phyloP scores from a whole-genome alignment of 345 rosid species.

The Limnanthes douglasii region DNA sequence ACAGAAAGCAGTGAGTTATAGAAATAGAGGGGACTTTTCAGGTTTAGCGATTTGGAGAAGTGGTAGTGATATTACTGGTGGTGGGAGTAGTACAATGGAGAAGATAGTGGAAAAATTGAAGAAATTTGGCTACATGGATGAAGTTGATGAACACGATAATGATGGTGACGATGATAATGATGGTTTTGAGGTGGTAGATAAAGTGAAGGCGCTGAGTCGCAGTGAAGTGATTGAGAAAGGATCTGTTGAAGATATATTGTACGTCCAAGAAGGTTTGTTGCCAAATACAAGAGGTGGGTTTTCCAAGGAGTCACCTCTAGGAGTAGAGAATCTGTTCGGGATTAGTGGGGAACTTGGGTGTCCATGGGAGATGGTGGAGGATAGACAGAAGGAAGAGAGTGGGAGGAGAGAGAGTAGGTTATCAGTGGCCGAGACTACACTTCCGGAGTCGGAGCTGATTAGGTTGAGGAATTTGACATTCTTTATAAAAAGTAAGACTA shows the following conservation, averaged over 20 bases:
- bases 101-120: constrained; percentile 72
- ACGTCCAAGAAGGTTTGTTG: constrained; percentile 47
- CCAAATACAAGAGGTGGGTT: constrained; percentile 56
- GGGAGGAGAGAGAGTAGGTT: constrained; percentile 44
- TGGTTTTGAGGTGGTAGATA: too few species aligned
- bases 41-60: constrained; percentile 15
- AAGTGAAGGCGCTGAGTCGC: too few species aligned
- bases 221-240: constrained; percentile 60
- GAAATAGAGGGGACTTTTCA: constrained; percentile 17
- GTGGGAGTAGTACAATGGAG: constrained; percentile 53
- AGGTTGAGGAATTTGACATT: constrained; percentile 70
- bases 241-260: constrained; percentile 57
- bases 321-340: constrained; percentile 19
- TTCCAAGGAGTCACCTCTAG: constrained; percentile 31
- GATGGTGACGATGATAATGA: constrained; percentile 17
- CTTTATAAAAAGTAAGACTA: constrained; percentile 42
- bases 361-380: constrained; percentile 71
- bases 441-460: constrained; percentile 58
- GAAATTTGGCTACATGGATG: constrained; percentile 49
- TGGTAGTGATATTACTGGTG: constrained; percentile 17
- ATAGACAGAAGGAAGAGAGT: constrained; percentile 27
- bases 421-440: constrained; percentile 55
- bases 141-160: constrained; percentile 18
- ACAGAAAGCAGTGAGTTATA: constrained; percentile 26
- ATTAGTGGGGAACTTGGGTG: constrained; percentile 43